phyloP scores from a whole-genome alignment of 2,329 filamentous ascomycete genomes.

The Pestalotiopsis fici region DNA sequence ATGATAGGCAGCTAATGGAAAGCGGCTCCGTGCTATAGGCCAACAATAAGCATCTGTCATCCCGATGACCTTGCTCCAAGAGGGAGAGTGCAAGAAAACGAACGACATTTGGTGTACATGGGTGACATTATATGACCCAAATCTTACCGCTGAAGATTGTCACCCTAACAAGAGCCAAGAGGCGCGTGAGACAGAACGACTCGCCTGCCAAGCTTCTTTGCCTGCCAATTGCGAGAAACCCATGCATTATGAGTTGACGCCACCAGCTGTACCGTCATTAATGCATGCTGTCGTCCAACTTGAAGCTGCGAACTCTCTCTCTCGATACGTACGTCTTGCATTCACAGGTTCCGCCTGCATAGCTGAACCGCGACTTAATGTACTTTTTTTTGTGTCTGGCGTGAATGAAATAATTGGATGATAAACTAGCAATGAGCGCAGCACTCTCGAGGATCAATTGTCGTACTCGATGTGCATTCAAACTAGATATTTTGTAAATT shows the following conservation, averaged over 20 bases:
- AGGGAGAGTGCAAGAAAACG: slow-evolving; percentile 17
- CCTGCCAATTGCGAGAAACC: slow-evolving; percentile 49
- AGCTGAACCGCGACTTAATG: too few relatives aligned
- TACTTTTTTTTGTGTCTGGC: too few relatives aligned
- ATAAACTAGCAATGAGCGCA: too few relatives aligned
- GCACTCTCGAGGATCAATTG: too few relatives aligned
- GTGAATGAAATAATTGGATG: too few relatives aligned
- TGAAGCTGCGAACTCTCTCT: slow-evolving; percentile 25
- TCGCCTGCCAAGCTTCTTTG: slow-evolving; percentile 54
- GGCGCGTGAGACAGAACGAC: too few relatives aligned
- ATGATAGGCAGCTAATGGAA: slow-evolving; percentile 24
- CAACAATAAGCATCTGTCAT: background rate
- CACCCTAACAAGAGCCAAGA: background rate
- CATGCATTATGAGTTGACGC: slow-evolving; percentile 50
- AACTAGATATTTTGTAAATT: too few relatives aligned
- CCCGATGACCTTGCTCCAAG: slow-evolving; percentile 42
- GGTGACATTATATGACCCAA: too few relatives aligned
- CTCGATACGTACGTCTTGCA: too few relatives aligned
- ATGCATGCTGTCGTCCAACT: slow-evolving; percentile 53
- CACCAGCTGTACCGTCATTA: slow-evolving; percentile 59
- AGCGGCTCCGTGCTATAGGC: slow-evolving; percentile 30
- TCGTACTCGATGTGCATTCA: too few relatives aligned
- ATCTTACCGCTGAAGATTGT: background rate
- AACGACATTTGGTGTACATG: too few relatives aligned
- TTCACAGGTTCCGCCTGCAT: too few relatives aligned